Evolutionary conservation across 208 protist species (phyloP).

Genomic region (Trypanosoma conorhini): DNA sequence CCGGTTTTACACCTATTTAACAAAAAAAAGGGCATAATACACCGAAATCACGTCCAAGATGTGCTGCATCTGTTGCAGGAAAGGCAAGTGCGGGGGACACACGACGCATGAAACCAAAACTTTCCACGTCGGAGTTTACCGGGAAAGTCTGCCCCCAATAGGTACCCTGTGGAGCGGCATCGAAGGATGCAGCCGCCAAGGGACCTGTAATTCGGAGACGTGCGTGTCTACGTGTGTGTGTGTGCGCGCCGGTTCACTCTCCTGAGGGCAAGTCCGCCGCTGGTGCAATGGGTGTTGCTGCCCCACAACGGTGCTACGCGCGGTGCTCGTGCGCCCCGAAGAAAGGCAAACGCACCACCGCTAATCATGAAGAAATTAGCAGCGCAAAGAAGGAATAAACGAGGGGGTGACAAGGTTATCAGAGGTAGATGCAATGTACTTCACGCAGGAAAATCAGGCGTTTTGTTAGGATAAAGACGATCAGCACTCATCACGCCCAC

Average conservation of each 20-base stretch:
- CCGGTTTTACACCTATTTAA: no score
- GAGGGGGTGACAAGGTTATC: not conserved
- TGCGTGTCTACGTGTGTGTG: not conserved
- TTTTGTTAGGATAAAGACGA: not conserved
- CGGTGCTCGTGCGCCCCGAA: not conserved
- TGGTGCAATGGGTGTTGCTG: slow-evolving; percentile 17
- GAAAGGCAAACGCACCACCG: no score
- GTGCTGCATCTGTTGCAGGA: no score
- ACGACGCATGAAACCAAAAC: not conserved
- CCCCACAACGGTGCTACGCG: slow-evolving; percentile 25
- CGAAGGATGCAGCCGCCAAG: slow-evolving; percentile 41
- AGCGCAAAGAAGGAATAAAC: no score
- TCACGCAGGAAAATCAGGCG: not conserved
- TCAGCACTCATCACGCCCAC: no score
- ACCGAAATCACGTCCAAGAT: no score
- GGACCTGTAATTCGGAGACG: slow-evolving; percentile 28
- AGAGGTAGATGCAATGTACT: not conserved
- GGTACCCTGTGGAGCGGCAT: slow-evolving; percentile 37
- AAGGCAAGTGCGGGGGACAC: no score
- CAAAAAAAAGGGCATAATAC: no score
- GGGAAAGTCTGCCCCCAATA: not conserved
- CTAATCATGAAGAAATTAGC: no score
- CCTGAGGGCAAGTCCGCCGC: slow-evolving; percentile 29
- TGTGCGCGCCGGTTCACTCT: slow-evolving; percentile 26
- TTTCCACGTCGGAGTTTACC: not conserved